Evolutionary conservation across 1,284 basidiomycete species (phyloP).

Genomic region (Trametes polyzona): DNA sequence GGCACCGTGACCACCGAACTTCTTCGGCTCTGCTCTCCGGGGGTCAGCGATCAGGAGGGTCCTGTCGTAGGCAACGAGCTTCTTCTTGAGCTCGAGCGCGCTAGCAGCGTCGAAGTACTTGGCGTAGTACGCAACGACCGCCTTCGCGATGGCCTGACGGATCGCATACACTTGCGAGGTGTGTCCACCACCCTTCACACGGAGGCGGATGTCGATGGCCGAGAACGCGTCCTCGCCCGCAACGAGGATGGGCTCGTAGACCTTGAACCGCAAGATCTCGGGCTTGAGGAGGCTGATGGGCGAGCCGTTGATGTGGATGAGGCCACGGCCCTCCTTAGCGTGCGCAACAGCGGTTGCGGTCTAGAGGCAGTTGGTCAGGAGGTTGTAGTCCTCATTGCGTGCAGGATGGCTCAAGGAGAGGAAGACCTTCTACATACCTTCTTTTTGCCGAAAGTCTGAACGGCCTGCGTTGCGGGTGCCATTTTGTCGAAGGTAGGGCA

Average conservation of each 20-base stretch:
- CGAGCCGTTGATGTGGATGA: constrained; percentile 96
- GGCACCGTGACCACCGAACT: constrained; percentile 96
- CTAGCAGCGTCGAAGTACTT: constrained; percentile 99
- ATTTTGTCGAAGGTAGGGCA: constrained; percentile 48
- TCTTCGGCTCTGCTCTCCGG: constrained; percentile 99
- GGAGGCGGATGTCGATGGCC: constrained; percentile 94
- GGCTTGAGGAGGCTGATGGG: constrained; percentile 95
- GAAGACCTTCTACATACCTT: constrained; percentile 62
- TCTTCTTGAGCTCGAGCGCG: constrained; percentile 96
- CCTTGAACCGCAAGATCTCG: constrained; percentile 96
- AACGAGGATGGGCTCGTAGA: constrained; percentile 95
- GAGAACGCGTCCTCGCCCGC: constrained; percentile 86
- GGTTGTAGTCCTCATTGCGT: neutral
- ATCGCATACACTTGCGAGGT: constrained; percentile 99
- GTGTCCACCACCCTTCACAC: constrained; percentile 99
- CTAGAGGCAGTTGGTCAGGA: constrained; percentile 44
- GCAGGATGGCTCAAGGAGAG: too few species aligned
- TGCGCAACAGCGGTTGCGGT: constrained; percentile 97
- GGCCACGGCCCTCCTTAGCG: constrained; percentile 95
- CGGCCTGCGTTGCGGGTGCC: constrained; percentile 82
- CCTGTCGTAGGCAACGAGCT: constrained; percentile 93
- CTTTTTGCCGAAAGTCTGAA: constrained; percentile 99
- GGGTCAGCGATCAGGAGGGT: constrained; percentile 97
- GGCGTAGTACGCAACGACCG: constrained; percentile 97
- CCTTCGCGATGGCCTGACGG: constrained; percentile 99